These are phyloP conservation scores for Sarocladiaceae sp. DNA, from an alignment of 2,329 filamentous ascomycete species.

Conservation along the genomic window DNA sequence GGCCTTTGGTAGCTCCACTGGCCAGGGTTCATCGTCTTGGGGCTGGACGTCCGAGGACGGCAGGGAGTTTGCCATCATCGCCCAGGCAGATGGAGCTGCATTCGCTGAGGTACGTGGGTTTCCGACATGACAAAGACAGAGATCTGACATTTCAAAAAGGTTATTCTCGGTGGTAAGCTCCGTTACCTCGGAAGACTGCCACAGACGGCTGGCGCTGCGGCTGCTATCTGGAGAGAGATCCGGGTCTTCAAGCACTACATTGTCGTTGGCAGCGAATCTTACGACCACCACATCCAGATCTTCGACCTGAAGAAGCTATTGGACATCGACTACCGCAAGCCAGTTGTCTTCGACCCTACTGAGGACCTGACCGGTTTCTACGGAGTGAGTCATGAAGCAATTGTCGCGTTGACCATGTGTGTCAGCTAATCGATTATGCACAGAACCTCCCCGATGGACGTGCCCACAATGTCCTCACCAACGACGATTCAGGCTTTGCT, in stretches of 20 bases:
- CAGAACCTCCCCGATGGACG: slow-evolving; percentile 16
- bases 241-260: slow-evolving; percentile 30
- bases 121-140: background rate
- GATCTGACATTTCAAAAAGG: slow-evolving; percentile 12
- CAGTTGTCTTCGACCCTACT: slow-evolving; percentile 18
- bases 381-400: slow-evolving; percentile 23
- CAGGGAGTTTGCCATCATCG: slow-evolving; percentile 48
- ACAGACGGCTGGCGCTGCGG: slow-evolving; percentile 31
- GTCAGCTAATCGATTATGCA: background rate
- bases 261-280: slow-evolving; percentile 34
- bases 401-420: slow-evolving; percentile 14
- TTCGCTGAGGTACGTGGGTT: slow-evolving; percentile 45
- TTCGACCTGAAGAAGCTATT: slow-evolving; percentile 57
- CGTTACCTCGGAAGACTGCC: slow-evolving; percentile 48
- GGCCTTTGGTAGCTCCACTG: slow-evolving; percentile 25
- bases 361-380: slow-evolving; percentile 27
- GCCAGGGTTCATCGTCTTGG: slow-evolving; percentile 37
- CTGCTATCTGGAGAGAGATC: slow-evolving; percentile 48
- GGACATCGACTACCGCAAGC: slow-evolving; percentile 34
- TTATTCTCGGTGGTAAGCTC: slow-evolving; percentile 42
- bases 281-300: slow-evolving; percentile 51
- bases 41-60: slow-evolving; percentile 46
- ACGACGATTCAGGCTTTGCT: slow-evolving; percentile 39
- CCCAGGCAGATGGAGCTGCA: slow-evolving; percentile 46
- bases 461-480: slow-evolving; percentile 14